Base-by-base conservation (phyloP, 257 asterid species). In the Ballota nigra region DNA sequence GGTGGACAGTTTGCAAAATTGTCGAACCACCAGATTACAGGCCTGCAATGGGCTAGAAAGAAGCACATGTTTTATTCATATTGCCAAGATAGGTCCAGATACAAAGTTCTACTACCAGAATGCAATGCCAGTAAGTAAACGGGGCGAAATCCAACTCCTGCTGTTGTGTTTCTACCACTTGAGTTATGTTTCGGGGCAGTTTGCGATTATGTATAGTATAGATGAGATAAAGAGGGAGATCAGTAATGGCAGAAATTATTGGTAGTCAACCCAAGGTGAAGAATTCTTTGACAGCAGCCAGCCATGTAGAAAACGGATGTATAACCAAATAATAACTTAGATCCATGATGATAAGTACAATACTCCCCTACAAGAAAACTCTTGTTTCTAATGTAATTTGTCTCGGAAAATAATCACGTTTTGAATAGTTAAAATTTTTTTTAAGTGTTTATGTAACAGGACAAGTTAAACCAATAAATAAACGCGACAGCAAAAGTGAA, bases 61-160 rank as follows among this genome's bases (percentile, higher is more conserved):
- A 92, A 89, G 60, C 96, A 85, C 23, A 88, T 89, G 98, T 86
- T 85, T 28, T 92, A 92, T 75, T 88, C 98, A 0, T 89, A 92
- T 62, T 92, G 98, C 78, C 88, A 83, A 79, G 98, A 92, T 72
- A 84, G 79, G 43, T 31, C 85, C 13, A 83, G 96, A 83, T 92
- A 86, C 77, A 88, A 85, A 82, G 83, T 88, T 53, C 63, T 77
- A 26, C 96, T 96, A 34, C 89, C 85, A 20, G 97, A 91, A 78
- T 91, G 97, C 83, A 87, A 53, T 77, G 69, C 86, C 55, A 77
- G 52, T 33, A 69, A 85, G 67, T 24, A 66, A 63, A n/a, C n/a
- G 19, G 19, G 52, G 0, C 13, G 52, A n/a, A 15, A 45, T 68
- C 68, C 20, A 78, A 55, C 75, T 68, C 31, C 69, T 62, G 26